A percentile compares a stretch with the other conserved stretches of the same genome.
Evolutionary conservation across 78 protist species (phyloP).

Genomic region (Isochrysis galbana): DNA sequence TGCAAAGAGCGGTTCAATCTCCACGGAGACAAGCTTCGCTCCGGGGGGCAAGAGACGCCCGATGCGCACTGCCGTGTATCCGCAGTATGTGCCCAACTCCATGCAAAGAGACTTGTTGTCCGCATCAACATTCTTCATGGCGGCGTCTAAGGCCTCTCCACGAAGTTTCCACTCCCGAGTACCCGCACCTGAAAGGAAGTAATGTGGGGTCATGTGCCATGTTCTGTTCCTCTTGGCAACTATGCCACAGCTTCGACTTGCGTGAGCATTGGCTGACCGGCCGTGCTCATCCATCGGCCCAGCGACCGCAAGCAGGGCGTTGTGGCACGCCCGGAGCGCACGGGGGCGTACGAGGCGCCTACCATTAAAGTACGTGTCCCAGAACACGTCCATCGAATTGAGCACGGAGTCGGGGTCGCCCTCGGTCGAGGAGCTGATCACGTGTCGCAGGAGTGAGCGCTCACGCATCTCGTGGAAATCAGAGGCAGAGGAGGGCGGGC

Average conservation of each 20-base stretch:
- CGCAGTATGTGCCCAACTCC: background rate
- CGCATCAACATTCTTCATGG: background rate
- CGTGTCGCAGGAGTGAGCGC: conserved; percentile 18
- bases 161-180: background rate
- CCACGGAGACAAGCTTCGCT: conserved; percentile 11
- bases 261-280: too few species aligned
- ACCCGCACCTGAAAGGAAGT: too few species aligned
- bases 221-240: too few species aligned
- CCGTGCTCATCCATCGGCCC: too few species aligned
- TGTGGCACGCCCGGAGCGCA: too few species aligned
- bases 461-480: background rate
- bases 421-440: background rate
- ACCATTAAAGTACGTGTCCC: conserved; percentile 27
- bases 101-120: background rate
- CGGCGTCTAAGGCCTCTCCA: background rate
- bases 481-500: background rate
- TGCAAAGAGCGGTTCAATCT: conserved; percentile 1
- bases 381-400: conserved; percentile 6
- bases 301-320: too few species aligned
- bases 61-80: conserved; percentile 6
- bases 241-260: too few species aligned
- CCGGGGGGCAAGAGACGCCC: background rate
- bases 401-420: background rate
- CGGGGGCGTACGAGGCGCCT: too few species aligned
- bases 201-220: too few species aligned